phyloP scores from a whole-genome alignment of 345 rosid genomes.

The Kernera saxatilis region DNA sequence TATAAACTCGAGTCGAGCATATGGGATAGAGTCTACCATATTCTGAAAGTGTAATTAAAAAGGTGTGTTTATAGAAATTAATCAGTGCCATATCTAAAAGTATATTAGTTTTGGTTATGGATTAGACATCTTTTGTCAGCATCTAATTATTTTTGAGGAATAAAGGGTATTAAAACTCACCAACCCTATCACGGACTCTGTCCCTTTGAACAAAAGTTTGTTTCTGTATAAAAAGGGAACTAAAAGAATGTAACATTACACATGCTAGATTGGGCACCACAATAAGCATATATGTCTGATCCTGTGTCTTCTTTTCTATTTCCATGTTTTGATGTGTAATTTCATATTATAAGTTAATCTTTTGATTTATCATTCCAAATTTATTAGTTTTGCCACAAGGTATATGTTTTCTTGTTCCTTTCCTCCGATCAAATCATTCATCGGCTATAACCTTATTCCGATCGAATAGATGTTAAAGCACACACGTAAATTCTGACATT shows the following conservation, averaged over 20 bases:
- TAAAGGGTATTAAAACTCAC: conserved; percentile 3
- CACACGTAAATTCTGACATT: too few species aligned
- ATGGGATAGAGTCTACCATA: background rate
- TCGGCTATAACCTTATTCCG: too few species aligned
- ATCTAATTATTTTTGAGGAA: conserved; percentile 10
- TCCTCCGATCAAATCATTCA: too few species aligned
- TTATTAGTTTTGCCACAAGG: too few species aligned
- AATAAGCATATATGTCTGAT: conserved; percentile 5
- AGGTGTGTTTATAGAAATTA: background rate
- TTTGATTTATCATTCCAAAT: too few species aligned
- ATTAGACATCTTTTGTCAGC: conserved; percentile 13
- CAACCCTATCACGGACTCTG: conserved; percentile 3
- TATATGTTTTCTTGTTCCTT: too few species aligned
- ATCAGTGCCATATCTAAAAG: conserved; percentile 2
- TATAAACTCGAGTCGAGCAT: background rate
- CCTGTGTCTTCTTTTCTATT: background rate
- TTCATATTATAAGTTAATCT: background rate
- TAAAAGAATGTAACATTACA: conserved; percentile 23
- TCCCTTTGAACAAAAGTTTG: conserved; percentile 16
- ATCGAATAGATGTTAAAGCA: too few species aligned
- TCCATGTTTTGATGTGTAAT: background rate
- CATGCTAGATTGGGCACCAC: conserved; percentile 24
- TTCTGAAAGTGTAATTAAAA: background rate
- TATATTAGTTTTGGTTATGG: background rate
- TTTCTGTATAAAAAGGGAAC: background rate